phyloP scores from a whole-genome alignment of 768 basidiomycete genomes.

The Suillus brevipes region DNA sequence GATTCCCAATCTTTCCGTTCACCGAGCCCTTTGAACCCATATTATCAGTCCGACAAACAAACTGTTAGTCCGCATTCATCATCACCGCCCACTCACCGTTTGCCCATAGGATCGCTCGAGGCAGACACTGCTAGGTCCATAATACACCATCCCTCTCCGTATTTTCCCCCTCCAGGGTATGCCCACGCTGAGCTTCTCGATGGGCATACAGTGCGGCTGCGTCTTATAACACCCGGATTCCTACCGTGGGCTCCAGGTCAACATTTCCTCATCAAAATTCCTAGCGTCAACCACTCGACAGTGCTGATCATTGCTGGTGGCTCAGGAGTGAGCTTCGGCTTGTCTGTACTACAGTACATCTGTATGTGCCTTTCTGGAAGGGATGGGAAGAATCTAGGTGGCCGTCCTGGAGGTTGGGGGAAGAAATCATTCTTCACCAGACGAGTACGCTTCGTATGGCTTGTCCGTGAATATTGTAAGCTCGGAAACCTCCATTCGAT shows the following conservation, averaged over 20 bases:
- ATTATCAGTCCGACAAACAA: conserved; percentile 19
- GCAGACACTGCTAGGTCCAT: background rate
- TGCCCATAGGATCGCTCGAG: background rate
- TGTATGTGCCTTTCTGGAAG: conserved; percentile 58
- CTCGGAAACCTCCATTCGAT: background rate
- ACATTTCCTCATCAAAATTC: conserved; percentile 69
- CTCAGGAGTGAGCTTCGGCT: conserved; percentile 72
- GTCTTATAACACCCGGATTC: conserved; percentile 54
- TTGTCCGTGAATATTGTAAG: conserved; percentile 74
- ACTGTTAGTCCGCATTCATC: conserved; percentile 5
- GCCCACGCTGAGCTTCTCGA: conserved; percentile 69
- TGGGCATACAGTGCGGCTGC: conserved; percentile 69
- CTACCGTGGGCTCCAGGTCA: conserved; percentile 78
- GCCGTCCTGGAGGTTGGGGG: conserved; percentile 45
- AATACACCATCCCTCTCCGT: conserved; percentile 13
- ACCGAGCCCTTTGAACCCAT: conserved; percentile 26
- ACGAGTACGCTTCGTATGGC: conserved; percentile 75
- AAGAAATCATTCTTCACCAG: conserved; percentile 41
- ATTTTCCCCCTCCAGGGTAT: conserved; percentile 63
- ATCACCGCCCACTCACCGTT: background rate
- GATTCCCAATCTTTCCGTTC: conserved; percentile 14
- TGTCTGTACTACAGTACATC: conserved; percentile 64
- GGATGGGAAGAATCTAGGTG: conserved; percentile 50
- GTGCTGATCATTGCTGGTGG: conserved; percentile 70
- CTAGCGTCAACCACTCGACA: conserved; percentile 58